These are phyloP conservation scores for Prunus yedoensis DNA, from an alignment of 331 rosid species.

Conservation along the genomic window DNA sequence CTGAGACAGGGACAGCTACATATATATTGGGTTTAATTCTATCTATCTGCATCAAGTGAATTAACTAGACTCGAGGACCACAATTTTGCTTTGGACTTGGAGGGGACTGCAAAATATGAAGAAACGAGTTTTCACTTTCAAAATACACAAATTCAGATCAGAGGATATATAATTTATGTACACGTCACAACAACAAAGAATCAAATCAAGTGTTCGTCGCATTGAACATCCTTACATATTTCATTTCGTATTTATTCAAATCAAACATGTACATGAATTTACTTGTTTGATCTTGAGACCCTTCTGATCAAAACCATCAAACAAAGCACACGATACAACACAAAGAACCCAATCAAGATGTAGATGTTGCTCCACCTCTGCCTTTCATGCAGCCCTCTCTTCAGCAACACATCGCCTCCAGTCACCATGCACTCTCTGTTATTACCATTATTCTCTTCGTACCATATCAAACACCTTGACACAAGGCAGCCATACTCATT, in stretches of 20 bases:
- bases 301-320: slow-evolving; percentile 75
- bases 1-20: no score
- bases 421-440: slow-evolving; percentile 68
- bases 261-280: background rate
- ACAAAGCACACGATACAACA: slow-evolving; percentile 78
- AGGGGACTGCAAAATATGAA: background rate
- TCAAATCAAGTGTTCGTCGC: no score
- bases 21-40: no score
- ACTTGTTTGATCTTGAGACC: slow-evolving; percentile 67
- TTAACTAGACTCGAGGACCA: no score
- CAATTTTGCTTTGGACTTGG: background rate
- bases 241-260: background rate
- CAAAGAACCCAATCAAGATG: slow-evolving; percentile 69
- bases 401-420: slow-evolving; percentile 62
- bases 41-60: no score
- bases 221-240: no score
- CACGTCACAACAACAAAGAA: no score
- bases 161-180: no score
- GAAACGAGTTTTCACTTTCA: background rate
- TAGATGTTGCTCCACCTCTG: slow-evolving; percentile 78
- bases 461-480: slow-evolving; percentile 74
- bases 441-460: slow-evolving; percentile 26
- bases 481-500: slow-evolving; percentile 77
- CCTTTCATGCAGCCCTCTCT: slow-evolving; percentile 58
- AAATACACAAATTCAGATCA: background rate